phyloP scores from a whole-genome alignment of 202 grass and related monocot species.

The Bolboschoenoplectus hybrid region DNA sequence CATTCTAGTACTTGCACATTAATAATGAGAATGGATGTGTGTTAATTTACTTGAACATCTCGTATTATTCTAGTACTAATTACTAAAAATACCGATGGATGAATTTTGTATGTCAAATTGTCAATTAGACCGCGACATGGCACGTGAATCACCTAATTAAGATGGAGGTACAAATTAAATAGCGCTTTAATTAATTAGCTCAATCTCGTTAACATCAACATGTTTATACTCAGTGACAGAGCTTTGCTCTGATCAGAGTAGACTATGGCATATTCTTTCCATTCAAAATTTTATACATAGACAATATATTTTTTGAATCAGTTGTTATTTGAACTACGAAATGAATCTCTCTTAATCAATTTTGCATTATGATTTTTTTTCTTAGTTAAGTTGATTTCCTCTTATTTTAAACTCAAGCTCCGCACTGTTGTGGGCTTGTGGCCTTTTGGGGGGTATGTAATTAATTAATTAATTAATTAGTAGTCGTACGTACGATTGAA shows the following conservation, averaged over 20 bases:
- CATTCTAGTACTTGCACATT: too few relatives aligned
- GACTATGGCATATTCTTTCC: too few relatives aligned
- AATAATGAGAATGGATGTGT: neutral
- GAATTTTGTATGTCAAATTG: neutral
- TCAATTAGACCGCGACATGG: neutral
- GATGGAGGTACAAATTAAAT: neutral
- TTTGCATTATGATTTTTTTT: too few relatives aligned
- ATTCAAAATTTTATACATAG: too few relatives aligned
- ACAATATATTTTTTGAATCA: too few relatives aligned
- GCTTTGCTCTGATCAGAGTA: too few relatives aligned
- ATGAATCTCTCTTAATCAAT: too few relatives aligned
- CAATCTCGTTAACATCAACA: neutral
- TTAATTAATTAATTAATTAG: neutral
- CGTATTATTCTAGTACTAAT: neutral
- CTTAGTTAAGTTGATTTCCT: too few relatives aligned
- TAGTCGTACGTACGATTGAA: neutral
- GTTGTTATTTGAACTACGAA: too few relatives aligned
- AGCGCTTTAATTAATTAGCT: neutral
- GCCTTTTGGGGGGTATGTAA: neutral
- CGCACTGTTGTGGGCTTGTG: neutral
- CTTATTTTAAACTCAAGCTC: too few relatives aligned
- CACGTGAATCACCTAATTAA: neutral
- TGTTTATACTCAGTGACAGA: neutral
- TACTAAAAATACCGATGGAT: neutral
- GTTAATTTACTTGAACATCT: neutral